A percentile compares a stretch with the other conserved stretches of the same genome.
These are phyloP conservation scores for Apiospora pterosperma DNA, from an alignment of 2,329 filamentous ascomycete genomes.

Conservation along the genomic window DNA sequence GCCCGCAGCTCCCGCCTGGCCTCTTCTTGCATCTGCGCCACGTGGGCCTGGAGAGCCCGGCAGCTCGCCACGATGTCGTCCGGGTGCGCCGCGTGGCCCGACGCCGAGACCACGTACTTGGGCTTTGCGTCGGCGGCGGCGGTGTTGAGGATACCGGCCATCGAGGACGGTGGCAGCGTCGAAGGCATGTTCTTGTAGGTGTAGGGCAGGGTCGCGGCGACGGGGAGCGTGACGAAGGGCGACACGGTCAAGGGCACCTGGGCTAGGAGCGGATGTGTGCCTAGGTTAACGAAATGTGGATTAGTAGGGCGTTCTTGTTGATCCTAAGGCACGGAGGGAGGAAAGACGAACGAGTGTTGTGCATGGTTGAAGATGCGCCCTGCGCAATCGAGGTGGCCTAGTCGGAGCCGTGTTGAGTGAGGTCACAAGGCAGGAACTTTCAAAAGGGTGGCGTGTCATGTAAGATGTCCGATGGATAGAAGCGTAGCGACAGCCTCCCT, in stretches of 20 bases:
- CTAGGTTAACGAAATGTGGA: conserved; percentile 36
- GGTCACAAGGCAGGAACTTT: background rate
- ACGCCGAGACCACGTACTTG: conserved; percentile 73
- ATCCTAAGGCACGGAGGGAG: background rate
- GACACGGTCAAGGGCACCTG: conserved; percentile 93
- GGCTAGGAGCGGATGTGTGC: conserved; percentile 80
- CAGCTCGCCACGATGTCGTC: conserved; percentile 83
- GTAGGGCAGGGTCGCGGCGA: conserved; percentile 88
- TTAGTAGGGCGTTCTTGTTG: background rate
- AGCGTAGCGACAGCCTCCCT: background rate
- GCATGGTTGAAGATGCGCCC: conserved; percentile 28
- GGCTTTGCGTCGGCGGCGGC: conserved; percentile 44
- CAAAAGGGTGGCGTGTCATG: background rate
- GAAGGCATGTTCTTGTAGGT: conserved; percentile 90
- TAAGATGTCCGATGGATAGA: background rate
- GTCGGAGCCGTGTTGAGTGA: background rate
- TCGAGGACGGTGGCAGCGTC: conserved; percentile 69
- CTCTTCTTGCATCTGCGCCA: conserved; percentile 65
- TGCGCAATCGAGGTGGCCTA: background rate
- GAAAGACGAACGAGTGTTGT: conserved; percentile 33
- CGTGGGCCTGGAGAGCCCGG: conserved; percentile 70
- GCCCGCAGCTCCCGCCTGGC: conserved; percentile 64
- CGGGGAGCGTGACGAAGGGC: conserved; percentile 87
- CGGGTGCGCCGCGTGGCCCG: conserved; percentile 81
- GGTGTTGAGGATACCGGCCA: conserved; percentile 45